Conservation (phyloP, 2,329 filamentous ascomycete genomes). For the Ramichloridium luteum region DNA sequence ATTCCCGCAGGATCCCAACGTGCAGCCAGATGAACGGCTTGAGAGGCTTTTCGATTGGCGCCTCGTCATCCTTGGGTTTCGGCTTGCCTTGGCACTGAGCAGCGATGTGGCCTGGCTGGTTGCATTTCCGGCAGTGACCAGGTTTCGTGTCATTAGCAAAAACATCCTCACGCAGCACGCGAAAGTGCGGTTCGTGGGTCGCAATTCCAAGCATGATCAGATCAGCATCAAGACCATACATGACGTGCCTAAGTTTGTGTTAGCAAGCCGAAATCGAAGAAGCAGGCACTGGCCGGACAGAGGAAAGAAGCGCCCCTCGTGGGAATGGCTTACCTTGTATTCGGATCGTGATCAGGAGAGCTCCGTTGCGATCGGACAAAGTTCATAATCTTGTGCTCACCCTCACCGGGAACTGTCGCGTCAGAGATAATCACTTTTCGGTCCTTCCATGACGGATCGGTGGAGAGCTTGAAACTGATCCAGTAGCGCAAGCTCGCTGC, state of each 20-base stretch:
- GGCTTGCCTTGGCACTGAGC: slow-evolving; percentile 69
- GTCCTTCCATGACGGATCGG: slow-evolving; percentile 88
- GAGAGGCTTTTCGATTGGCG: slow-evolving; percentile 68
- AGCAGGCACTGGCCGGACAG: slow-evolving; percentile 6
- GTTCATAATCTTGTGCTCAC: slow-evolving; percentile 99
- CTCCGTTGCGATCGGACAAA: slow-evolving; percentile 89
- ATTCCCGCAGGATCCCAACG: slow-evolving; percentile 82
- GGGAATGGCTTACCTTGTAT: slow-evolving; percentile 51
- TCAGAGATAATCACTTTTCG: slow-evolving; percentile 98
- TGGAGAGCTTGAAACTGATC: slow-evolving; percentile 96
- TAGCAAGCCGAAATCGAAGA: background rate
- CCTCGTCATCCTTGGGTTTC: slow-evolving; percentile 60
- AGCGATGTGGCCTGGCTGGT: slow-evolving; percentile 82
- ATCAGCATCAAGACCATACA: slow-evolving; percentile 95
- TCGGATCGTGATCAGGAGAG: slow-evolving; percentile 84
- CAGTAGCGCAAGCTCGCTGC: slow-evolving; percentile 85
- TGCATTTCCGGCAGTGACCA: slow-evolving; percentile 75
- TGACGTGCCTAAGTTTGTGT: slow-evolving; percentile 60
- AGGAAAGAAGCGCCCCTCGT: slow-evolving; percentile 3
- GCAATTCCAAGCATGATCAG: slow-evolving; percentile 96
- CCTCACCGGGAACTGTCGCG: slow-evolving; percentile 92
- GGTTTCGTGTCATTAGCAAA: slow-evolving; percentile 81
- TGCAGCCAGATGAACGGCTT: slow-evolving; percentile 99
- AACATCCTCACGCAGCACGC: slow-evolving; percentile 90
- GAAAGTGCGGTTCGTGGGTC: slow-evolving; percentile 94